Percentiles rank a stretch among this genome's conserved stretches.
Evolutionary conservation across 2,329 filamentous ascomycete species (phyloP).

Genomic region (Aspergillus sergii): DNA sequence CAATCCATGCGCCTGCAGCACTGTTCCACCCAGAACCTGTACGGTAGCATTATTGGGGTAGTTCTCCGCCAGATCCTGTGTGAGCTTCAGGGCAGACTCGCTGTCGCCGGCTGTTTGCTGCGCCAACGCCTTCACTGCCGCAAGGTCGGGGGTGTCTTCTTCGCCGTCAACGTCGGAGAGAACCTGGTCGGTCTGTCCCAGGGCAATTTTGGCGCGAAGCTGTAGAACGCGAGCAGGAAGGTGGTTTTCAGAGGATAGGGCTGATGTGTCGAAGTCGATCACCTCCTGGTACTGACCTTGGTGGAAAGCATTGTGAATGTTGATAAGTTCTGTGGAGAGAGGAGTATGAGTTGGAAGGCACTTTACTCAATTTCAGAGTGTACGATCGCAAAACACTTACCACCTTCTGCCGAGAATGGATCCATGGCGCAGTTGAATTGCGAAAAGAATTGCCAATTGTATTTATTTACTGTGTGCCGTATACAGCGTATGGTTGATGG

Average conservation of each 20-base stretch:
- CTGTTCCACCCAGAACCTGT: slow-evolving; percentile 78
- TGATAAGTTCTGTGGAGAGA: slow-evolving; percentile 60
- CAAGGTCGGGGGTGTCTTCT: slow-evolving; percentile 69
- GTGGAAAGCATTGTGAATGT: slow-evolving; percentile 68
- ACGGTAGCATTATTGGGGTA: slow-evolving; percentile 75
- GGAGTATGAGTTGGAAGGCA: slow-evolving; percentile 10
- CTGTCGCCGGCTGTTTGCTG: slow-evolving; percentile 63
- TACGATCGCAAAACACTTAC: slow-evolving; percentile 36
- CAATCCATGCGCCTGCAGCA: slow-evolving; percentile 77
- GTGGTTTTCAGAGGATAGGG: slow-evolving; percentile 76
- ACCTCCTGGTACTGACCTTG: slow-evolving; percentile 85
- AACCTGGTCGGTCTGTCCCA: slow-evolving; percentile 76
- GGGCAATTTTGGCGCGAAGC: slow-evolving; percentile 79
- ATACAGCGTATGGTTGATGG: background rate
- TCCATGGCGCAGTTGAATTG: slow-evolving; percentile 51
- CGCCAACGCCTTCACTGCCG: slow-evolving; percentile 76
- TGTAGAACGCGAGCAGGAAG: slow-evolving; percentile 76
- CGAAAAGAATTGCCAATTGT: background rate
- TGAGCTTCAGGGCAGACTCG: slow-evolving; percentile 63
- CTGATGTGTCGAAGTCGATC: slow-evolving; percentile 78
- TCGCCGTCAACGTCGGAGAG: slow-evolving; percentile 67
- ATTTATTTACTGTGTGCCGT: slow-evolving; percentile 2
- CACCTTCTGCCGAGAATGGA: slow-evolving; percentile 66
- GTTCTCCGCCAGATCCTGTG: slow-evolving; percentile 68
- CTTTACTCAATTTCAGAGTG: background rate